These are phyloP conservation scores for Sphagnum fallax DNA, from an alignment of 228 moss, liverwort and hornwort species.

Conservation along the genomic window DNA sequence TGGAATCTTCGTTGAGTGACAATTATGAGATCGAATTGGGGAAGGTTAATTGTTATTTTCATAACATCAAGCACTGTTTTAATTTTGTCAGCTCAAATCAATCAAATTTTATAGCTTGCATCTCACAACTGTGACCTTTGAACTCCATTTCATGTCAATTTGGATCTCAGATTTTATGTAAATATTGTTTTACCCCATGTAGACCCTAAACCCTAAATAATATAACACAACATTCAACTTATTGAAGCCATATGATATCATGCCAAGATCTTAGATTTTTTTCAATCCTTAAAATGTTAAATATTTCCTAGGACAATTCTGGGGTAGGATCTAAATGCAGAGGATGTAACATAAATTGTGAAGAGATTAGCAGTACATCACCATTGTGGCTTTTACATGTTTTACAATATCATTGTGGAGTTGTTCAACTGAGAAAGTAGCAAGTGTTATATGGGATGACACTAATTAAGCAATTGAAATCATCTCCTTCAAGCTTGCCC, in stretches of 20 bases:
- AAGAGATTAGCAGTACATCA: conserved; percentile 79
- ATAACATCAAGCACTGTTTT: conserved; percentile 67
- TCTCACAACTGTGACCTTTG: conserved; percentile 47
- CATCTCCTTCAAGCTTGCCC: conserved; percentile 78
- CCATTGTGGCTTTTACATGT: conserved; percentile 62
- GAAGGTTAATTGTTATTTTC: conserved; percentile 58
- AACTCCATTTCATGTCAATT: too few relatives aligned
- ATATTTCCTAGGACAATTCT: too few relatives aligned
- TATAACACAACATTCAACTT: too few relatives aligned
- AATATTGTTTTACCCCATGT: too few relatives aligned
- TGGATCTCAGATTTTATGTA: too few relatives aligned
- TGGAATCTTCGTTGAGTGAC: conserved; percentile 31
- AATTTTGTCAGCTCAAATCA: conserved; percentile 81
- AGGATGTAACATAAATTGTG: conserved; percentile 91
- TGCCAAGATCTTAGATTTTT: too few relatives aligned
- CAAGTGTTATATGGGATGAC: conserved; percentile 95
- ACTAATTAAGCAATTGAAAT: conserved; percentile 80
- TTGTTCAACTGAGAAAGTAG: conserved; percentile 76
- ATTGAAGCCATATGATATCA: too few relatives aligned
- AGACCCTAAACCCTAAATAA: too few relatives aligned
- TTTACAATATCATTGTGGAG: conserved; percentile 65
- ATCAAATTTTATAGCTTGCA: conserved; percentile 78
- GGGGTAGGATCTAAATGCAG: conserved; percentile 66
- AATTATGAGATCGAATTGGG: conserved; percentile 58
- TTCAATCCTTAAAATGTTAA: too few relatives aligned